Base-by-base conservation (phyloP, 768 basidiomycete species). In the Mycena kentingensis region DNA sequence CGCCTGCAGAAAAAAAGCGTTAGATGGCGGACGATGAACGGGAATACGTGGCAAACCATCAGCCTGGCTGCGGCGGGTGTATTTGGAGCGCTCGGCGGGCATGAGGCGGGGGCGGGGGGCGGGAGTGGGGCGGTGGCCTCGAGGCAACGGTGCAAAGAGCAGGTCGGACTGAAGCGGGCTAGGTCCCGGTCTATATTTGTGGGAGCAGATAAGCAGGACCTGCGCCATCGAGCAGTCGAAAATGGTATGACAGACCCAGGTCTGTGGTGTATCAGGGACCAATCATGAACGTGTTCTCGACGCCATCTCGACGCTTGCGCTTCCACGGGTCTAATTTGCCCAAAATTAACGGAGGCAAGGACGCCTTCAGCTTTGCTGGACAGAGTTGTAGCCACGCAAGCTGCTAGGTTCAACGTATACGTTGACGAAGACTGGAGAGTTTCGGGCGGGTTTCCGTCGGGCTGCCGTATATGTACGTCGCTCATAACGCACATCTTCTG, bases 41-140 rank as follows among this genome's bases (percentile, higher is more conserved):
- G 41, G 21, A 29, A 18, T 7, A 21, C 8, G 24, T n/a, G 38
- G 32, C 34, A 22, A 46, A 76, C 74, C 68, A 19, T 73, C 69
- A 41, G 58, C 52, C 27, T 46, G 52, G 41, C 65, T 64, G 53
- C 61, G 65, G 55, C 71, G 70, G 37, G 68, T 62, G 47, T 60
- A 64, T 63, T 58, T 62, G 42, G 69, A 62, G 61, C 74, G 65
- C 49, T 70, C 68, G 51, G 66, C 64, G 60, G 73, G 74, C 75
- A 76, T 76, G 41, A 42, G 41, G 41, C 42, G 47, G 22, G 35
- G 34, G 35, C 26, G 49, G 44, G 34, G 19, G 34, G 48, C 36
- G 52, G 48, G 51, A 37, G 36, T n/a, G n/a, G 52, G 44, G 29
- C 46, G 32, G 41, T 36, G 46, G 55, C 55, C 57, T 53, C 52